Percentiles rank a stretch among this genome's conserved stretches.
Conservation (phyloP, 2,329 filamentous ascomycete species). For the Fusarium nematophilum region DNA sequence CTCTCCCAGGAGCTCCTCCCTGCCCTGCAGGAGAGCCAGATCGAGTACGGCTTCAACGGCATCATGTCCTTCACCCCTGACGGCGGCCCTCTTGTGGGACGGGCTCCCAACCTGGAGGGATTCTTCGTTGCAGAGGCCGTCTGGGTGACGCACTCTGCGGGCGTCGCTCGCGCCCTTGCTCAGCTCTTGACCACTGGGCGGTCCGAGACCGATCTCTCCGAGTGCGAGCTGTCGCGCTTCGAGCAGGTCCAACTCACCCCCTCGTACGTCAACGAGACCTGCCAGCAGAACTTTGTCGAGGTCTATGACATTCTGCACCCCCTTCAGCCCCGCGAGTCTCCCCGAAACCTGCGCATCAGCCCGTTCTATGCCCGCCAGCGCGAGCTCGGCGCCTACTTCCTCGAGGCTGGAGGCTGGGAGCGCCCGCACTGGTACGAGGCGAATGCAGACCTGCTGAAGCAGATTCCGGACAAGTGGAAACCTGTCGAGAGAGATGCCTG, state of each 20-base stretch:
- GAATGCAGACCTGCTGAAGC: conserved; percentile 62
- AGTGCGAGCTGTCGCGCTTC: conserved; percentile 70
- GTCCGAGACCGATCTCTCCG: conserved; percentile 66
- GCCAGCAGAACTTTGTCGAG: conserved; percentile 70
- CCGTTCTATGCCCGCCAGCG: conserved; percentile 67
- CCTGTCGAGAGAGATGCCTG: conserved; percentile 68
- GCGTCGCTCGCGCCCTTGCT: conserved; percentile 70
- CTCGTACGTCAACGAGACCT: conserved; percentile 68
- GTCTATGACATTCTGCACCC: conserved; percentile 74
- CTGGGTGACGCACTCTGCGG: conserved; percentile 75
- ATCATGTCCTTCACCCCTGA: conserved; percentile 75
- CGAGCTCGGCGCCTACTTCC: conserved; percentile 68
- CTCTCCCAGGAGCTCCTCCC: conserved; percentile 66
- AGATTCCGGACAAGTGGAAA: conserved; percentile 64
- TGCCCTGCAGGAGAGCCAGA: conserved; percentile 59
- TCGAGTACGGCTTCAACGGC: conserved; percentile 72
- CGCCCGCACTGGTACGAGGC: conserved; percentile 71
- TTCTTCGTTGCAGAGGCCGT: conserved; percentile 75
- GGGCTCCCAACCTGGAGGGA: conserved; percentile 67
- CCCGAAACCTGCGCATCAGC: conserved; percentile 67
- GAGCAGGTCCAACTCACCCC: conserved; percentile 69
- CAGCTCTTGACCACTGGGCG: conserved; percentile 67
- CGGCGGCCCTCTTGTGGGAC: conserved; percentile 69
- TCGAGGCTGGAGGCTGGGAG: conserved; percentile 71
- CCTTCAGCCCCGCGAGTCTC: conserved; percentile 66